Percentiles rank a stretch among this genome's conserved stretches.
phyloP scores from a whole-genome alignment of 495 filamentous ascomycete species.

The Aspergillus cavernicola region DNA sequence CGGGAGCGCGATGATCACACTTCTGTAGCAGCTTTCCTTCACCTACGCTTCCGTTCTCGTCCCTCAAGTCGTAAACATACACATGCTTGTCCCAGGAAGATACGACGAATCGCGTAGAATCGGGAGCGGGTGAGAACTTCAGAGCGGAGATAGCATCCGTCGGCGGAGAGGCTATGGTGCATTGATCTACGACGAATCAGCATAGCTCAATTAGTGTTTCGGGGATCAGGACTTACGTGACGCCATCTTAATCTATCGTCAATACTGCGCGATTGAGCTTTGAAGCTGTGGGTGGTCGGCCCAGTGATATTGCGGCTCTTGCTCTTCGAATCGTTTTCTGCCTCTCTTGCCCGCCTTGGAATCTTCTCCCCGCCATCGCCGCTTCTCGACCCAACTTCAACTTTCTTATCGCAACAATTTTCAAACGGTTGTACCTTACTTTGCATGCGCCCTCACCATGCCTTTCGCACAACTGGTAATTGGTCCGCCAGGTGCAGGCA shows the following conservation, averaged over 20 bases:
- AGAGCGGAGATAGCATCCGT: slow-evolving; percentile 83
- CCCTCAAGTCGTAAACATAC: slow-evolving; percentile 79
- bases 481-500: slow-evolving; percentile 88
- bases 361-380: slow-evolving; percentile 31
- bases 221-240: slow-evolving; percentile 29
- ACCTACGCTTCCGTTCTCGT: slow-evolving; percentile 52
- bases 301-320: slow-evolving; percentile 28
- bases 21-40: slow-evolving; percentile 62
- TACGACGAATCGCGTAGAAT: slow-evolving; percentile 68
- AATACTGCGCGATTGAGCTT: background rate
- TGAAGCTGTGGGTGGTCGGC: slow-evolving; percentile 21
- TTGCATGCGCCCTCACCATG: slow-evolving; percentile 31
- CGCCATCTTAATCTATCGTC: slow-evolving; percentile 25
- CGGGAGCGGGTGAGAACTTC: slow-evolving; percentile 70
- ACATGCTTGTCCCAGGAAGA: slow-evolving; percentile 94
- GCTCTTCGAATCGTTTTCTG: slow-evolving; percentile 32
- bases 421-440: background rate
- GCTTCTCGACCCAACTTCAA: background rate
- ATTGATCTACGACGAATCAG: slow-evolving; percentile 37
- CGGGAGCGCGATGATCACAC: slow-evolving; percentile 79
- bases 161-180: slow-evolving; percentile 59
- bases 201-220: background rate
- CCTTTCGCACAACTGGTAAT: slow-evolving; percentile 77
- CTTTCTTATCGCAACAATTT: background rate
- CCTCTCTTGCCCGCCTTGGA: slow-evolving; percentile 24